These are phyloP conservation scores for Ogataea wickerhamii DNA, from an alignment of 805 yeast genomes.

Conservation along the genomic window DNA sequence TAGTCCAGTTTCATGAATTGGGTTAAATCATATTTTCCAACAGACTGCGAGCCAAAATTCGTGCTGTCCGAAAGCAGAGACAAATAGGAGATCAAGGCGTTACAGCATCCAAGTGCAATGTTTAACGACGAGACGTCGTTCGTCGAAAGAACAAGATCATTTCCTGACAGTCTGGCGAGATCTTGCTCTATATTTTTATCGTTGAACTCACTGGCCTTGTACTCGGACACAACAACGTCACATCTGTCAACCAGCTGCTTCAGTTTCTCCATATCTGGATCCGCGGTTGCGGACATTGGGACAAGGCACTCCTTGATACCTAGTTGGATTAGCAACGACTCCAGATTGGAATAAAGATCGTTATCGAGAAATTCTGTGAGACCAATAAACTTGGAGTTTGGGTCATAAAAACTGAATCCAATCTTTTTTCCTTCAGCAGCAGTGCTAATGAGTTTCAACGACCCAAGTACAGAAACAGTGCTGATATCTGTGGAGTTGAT, in stretches of 20 bases:
- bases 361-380: conserved; percentile 80
- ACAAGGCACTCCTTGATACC: conserved; percentile 84
- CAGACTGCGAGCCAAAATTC: conserved; percentile 49
- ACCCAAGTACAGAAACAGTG: conserved; percentile 46
- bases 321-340: conserved; percentile 79
- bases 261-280: conserved; percentile 61
- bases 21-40: conserved; percentile 67
- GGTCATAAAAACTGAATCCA: conserved; percentile 80
- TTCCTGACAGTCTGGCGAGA: conserved; percentile 62
- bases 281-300: conserved; percentile 37
- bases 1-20: conserved; percentile 88
- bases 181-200: conserved; percentile 75
- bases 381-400: conserved; percentile 62
- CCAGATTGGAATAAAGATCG: conserved; percentile 82
- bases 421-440: conserved; percentile 47
- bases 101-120: conserved; percentile 57
- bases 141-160: conserved; percentile 51
- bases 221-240: conserved; percentile 64
- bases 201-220: conserved; percentile 54
- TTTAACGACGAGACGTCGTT: conserved; percentile 49
- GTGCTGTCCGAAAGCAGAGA: conserved; percentile 56
- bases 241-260: conserved; percentile 73
- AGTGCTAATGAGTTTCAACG: conserved; percentile 41
- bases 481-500: conserved; percentile 42
- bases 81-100: conserved; percentile 68